Base-by-base conservation (phyloP, 441 rosid genomes). In the Eutrema salsugineum region DNA sequence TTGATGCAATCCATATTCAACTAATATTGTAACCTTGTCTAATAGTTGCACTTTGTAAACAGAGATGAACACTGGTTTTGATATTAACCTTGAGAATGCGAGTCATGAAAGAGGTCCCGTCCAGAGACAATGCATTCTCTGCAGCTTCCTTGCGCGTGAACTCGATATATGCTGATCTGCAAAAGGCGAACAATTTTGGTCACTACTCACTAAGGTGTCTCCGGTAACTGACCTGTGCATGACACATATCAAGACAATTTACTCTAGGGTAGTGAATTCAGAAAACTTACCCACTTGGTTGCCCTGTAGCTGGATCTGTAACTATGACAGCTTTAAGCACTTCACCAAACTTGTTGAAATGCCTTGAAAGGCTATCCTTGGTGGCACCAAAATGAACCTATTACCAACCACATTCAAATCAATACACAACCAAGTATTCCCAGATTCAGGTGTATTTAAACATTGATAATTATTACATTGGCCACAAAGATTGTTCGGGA, bases 341-440 rank as follows among this genome's bases (percentile, higher is more conserved):
- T 68, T 93, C 97, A 11, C 99, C 98, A 60, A 81, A 89, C 87
- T 87, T 95, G 44, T 84, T 95, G 77, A 95, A 93, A 79, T 95
- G 97, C 56, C 87, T 85, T 40, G 97, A 93, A 78, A 93, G 91
- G 75, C 88, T 87, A 65, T 91, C 97, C 85, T 90, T 91, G 48
- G 97, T 90, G 43, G 99, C 98, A 80, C 89, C 97, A 83, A 88
- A 88, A 82, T 96, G 96, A 81, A 96, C 99, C 98, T 96, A 87
- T 39, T 35, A 57, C 61, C 63, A 66, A 72, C 59, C 62, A 67
- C 20, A 51, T 24, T 70, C 58, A 69, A 11, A 72, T 56, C 77
- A 14, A 71, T 44, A 33, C 33, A 71, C 65, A 49, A 63, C 65
- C 53, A 47, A 46, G 11, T 28, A 48, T 47, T 63, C 46, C 15